These are phyloP conservation scores for Boletus fagicola DNA, from an alignment of 768 basidiomycete genomes.

Conservation along the genomic window DNA sequence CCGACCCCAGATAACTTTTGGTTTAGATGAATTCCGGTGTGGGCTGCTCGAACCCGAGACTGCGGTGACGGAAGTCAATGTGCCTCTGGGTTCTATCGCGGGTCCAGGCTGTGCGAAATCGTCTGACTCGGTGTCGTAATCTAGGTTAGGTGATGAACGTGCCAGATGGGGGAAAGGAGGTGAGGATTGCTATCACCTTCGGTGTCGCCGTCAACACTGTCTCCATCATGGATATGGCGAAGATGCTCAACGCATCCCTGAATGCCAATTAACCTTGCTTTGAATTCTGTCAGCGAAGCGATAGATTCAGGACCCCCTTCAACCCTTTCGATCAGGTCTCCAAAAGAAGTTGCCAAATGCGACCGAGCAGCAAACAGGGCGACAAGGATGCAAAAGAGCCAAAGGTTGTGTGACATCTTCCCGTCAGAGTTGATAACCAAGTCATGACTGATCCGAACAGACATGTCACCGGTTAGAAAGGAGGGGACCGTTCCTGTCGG, in stretches of 20 bases:
- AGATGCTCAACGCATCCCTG: conserved; percentile 25
- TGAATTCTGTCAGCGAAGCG: conserved; percentile 20
- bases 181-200: conserved; percentile 15
- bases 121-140: conserved; percentile 22
- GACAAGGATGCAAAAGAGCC: conserved; percentile 43
- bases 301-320: conserved; percentile 12
- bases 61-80: conserved; percentile 6
- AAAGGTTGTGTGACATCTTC: conserved; percentile 48
- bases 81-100: not conserved
- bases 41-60: conserved; percentile 2
- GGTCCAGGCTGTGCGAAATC: conserved; percentile 17
- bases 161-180: conserved; percentile 25
- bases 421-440: conserved; percentile 52
- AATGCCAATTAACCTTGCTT: conserved; percentile 26
- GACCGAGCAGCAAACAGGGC: conserved; percentile 20
- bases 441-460: conserved; percentile 12
- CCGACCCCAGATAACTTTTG: not conserved
- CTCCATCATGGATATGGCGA: conserved; percentile 13
- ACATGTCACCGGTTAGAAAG: conserved; percentile 10
- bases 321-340: conserved; percentile 12
- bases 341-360: conserved; percentile 13
- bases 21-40: not conserved
- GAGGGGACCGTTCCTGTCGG: conserved; percentile 10
- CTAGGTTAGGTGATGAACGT: conserved; percentile 5
- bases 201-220: conserved; percentile 17